Conservation (phyloP, 2,329 filamentous ascomycete species). For the Raffaelea deltoideospora region DNA sequence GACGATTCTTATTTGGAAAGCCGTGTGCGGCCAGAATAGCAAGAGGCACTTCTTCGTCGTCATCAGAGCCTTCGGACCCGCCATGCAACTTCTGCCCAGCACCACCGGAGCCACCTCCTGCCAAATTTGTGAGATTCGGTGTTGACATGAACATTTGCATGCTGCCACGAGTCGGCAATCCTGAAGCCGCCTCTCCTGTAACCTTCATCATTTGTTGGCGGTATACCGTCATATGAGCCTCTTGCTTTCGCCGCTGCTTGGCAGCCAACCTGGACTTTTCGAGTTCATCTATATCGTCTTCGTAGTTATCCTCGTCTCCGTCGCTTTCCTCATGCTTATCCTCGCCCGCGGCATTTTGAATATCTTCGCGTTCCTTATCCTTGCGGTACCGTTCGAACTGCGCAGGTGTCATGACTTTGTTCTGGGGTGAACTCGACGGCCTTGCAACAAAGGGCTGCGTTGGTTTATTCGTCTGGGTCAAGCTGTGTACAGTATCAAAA, state of each 20-base stretch:
- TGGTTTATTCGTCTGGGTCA: constrained; percentile 21
- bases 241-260: constrained; percentile 71
- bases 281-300: constrained; percentile 63
- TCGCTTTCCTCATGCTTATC: constrained; percentile 35
- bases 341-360: constrained; percentile 23
- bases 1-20: constrained; percentile 65
- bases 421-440: constrained; percentile 28
- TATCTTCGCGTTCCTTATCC: constrained; percentile 51
- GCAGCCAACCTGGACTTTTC: constrained; percentile 60
- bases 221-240: constrained; percentile 80
- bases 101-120: constrained; percentile 3
- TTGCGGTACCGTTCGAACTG: constrained; percentile 72
- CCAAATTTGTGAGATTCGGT: constrained; percentile 36
- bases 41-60: constrained; percentile 77
- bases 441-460: constrained; percentile 20
- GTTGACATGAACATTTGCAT: constrained; percentile 45
- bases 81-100: constrained; percentile 17
- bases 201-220: constrained; percentile 96
- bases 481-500: constrained; percentile 30
- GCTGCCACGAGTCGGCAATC: constrained; percentile 32
- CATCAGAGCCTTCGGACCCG: constrained; percentile 44
- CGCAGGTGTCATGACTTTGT: constrained; percentile 79
- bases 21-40: constrained; percentile 80
- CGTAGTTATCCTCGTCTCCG: constrained; percentile 46
- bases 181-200: constrained; percentile 53